Base-by-base conservation (phyloP, 2,329 filamentous ascomycete species). In the Epichloe scottii region DNA sequence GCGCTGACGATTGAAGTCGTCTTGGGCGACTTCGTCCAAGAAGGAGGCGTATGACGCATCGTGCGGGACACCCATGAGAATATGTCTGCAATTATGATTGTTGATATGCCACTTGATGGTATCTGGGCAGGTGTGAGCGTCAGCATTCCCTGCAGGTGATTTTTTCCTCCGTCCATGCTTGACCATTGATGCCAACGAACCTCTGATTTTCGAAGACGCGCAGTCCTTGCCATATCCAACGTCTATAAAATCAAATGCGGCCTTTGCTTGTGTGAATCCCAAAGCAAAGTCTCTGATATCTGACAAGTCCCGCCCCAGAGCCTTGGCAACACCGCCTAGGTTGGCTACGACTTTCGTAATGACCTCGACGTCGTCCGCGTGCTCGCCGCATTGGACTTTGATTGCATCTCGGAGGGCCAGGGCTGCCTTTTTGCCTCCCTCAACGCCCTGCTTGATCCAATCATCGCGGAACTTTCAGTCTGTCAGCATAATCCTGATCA, bases 201-300 rank as follows among this genome's bases (percentile, higher is more conserved):
- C 78, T 71, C 73, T 75, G 56, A 84, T 76, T 62, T 84, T 84
- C 45, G 72, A 72, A 59, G 80, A 77, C 7, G 76, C 74, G 47
- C 75, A 69, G 58, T 82, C 78, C 60, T 80, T 81, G 43, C 74
- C 74, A 56, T 72, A 66, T 35, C 80, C 79, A 49, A 84, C 73
- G 59, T 84, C 79, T 52, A 83, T 68, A 66, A 82, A 84, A 62
- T 84, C 78, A 66, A 83, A 82, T 11, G 73, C 74, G 10, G 77
- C 70, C 55, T 74, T 74, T 53, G 70, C 73, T 62, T 80, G 78
- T 46, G 75, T 81, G 66, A 83, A 84, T 38, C 77, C 81, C 53
- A 72, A 59, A 26, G 73, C 71, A 65, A 84, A 85, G 47, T 82
- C 73, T 52, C 68, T 73, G 23, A 83, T 64, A 40, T 72, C 68